Evolutionary conservation across 2,329 filamentous ascomycete genomes (phyloP).

Genomic region (Pseudodiploospora longispora): DNA sequence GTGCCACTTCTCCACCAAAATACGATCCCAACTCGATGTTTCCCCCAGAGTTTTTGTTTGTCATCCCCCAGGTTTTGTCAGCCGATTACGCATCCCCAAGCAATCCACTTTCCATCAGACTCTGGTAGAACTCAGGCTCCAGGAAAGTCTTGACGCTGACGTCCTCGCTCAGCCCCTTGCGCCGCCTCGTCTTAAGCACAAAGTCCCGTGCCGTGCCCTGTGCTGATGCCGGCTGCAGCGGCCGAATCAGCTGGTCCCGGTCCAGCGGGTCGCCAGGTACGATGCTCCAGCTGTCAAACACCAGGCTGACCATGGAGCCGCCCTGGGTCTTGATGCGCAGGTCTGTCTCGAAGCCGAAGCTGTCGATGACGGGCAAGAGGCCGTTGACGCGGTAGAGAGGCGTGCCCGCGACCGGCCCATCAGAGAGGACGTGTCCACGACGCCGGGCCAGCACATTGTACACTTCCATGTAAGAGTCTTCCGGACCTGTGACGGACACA

Average conservation of each 20-base stretch:
- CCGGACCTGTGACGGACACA: constrained; percentile 85
- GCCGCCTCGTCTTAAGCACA: constrained; percentile 85
- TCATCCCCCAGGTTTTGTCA: too few relatives aligned
- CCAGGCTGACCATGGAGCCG: constrained; percentile 78
- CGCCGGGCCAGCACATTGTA: constrained; percentile 88
- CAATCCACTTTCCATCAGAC: constrained; percentile 79
- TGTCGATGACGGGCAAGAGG: constrained; percentile 90
- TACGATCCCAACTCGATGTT: too few relatives aligned
- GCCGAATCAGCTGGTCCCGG: constrained; percentile 70
- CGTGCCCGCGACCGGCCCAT: constrained; percentile 88
- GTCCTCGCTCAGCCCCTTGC: constrained; percentile 93
- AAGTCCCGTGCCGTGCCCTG: constrained; percentile 93
- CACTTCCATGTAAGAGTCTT: constrained; percentile 77
- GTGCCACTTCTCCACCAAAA: too few relatives aligned
- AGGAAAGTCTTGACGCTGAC: constrained; percentile 94
- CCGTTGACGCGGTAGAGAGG: constrained; percentile 88
- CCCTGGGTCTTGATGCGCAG: constrained; percentile 93
- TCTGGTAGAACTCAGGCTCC: constrained; percentile 87
- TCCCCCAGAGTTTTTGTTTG: too few relatives aligned
- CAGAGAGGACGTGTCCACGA: constrained; percentile 86
- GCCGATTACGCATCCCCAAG: constrained; percentile 47
- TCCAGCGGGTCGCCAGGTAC: constrained; percentile 95
- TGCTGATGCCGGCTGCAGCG: constrained; percentile 78
- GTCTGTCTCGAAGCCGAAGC: constrained; percentile 96
- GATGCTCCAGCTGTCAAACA: constrained; percentile 94